A percentile compares a stretch with the other conserved stretches of the same genome.
Evolutionary conservation across 371 early-diverging fungal species (phyloP).

Genomic region (Mucor plumbeus): DNA sequence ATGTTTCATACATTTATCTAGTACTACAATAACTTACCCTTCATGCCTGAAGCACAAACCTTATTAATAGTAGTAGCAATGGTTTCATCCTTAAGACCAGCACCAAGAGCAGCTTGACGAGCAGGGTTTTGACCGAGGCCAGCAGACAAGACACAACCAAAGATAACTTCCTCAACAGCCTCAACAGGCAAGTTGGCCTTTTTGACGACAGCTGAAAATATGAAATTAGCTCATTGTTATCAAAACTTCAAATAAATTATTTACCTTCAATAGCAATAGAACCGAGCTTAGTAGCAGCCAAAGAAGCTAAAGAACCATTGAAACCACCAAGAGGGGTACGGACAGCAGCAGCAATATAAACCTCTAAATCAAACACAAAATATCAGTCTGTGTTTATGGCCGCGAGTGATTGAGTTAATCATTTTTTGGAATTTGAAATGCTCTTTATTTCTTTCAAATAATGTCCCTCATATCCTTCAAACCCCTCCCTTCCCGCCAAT

Average conservation of each 20-base stretch:
- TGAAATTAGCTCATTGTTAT: not conserved
- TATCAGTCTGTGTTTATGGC: conserved; percentile 4
- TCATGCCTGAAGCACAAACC: conserved; percentile 98
- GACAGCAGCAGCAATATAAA: conserved; percentile 87
- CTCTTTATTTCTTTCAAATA: not conserved
- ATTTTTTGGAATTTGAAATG: not conserved
- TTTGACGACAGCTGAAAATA: conserved; percentile 67
- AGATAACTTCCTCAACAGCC: conserved; percentile 82
- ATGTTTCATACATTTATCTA: not conserved
- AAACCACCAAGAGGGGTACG: conserved; percentile 97
- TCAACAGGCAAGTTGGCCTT: conserved; percentile 71
- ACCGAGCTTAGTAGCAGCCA: conserved; percentile 90
- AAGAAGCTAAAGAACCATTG: conserved; percentile 86
- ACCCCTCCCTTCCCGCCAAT: not conserved
- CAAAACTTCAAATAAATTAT: not conserved
- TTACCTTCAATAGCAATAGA: conserved; percentile 88
- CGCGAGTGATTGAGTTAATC: not conserved
- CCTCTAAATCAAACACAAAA: conserved; percentile 49
- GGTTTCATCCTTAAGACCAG: conserved; percentile 78
- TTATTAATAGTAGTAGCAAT: conserved; percentile 95
- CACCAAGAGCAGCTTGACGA: conserved; percentile 92
- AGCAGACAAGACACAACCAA: conserved; percentile 90
- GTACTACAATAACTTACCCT: conserved; percentile 57
- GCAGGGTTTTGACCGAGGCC: conserved; percentile 96
- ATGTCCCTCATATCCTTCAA: not conserved